Evolutionary conservation across 768 basidiomycete genomes (phyloP).

Genomic region (Candolleomyces efflorescens): DNA sequence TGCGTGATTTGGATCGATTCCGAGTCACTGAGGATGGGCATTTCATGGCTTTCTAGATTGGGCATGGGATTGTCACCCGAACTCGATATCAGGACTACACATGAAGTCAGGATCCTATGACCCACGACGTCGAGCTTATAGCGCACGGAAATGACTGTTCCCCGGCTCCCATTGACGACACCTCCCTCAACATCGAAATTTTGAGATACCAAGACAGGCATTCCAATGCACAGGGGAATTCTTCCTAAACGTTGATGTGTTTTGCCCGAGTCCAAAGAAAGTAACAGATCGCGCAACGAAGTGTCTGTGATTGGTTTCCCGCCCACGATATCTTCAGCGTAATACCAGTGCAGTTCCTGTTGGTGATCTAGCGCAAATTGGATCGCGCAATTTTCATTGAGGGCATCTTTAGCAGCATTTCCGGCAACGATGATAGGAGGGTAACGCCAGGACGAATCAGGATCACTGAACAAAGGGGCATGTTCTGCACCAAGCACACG

Average conservation of each 20-base stretch:
- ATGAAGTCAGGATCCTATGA: background rate
- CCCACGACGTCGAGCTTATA: conserved; percentile 18
- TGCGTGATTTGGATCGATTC: background rate
- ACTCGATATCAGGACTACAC: background rate
- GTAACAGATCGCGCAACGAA: background rate
- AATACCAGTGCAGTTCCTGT: conserved; percentile 22
- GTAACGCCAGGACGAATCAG: conserved; percentile 15
- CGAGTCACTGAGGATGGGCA: background rate
- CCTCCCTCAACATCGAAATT: conserved; percentile 35
- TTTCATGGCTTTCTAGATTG: background rate
- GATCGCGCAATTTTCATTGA: conserved; percentile 24
- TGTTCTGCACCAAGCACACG: background rate
- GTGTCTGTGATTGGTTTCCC: background rate
- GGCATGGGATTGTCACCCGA: background rate
- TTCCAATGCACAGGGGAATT: conserved; percentile 32
- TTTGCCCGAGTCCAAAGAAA: conserved; percentile 17
- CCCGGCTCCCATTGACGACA: conserved; percentile 30
- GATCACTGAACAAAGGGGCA: background rate
- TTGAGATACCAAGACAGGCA: conserved; percentile 34
- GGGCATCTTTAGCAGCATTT: conserved; percentile 31
- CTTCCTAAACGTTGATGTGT: conserved; percentile 26
- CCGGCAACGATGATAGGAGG: conserved; percentile 32
- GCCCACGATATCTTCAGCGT: conserved; percentile 18
- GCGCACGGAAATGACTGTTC: conserved; percentile 19
- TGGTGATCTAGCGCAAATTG: conserved; percentile 21